phyloP scores from a whole-genome alignment of 1,284 basidiomycete species.

The Microbotryum scabiosae region DNA sequence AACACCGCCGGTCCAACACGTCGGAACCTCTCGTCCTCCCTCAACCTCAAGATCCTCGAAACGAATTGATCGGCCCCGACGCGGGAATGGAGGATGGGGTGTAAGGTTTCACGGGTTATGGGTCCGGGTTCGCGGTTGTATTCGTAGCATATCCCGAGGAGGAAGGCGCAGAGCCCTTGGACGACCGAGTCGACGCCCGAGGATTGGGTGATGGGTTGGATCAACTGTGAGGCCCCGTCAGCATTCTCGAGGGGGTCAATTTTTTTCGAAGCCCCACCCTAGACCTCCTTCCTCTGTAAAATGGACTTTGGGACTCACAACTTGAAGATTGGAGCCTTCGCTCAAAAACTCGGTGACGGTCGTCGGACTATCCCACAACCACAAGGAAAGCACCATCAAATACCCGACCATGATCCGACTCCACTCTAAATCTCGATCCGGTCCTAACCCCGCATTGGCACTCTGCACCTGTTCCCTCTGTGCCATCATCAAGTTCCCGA shows the following conservation, averaged over 20 bases:
- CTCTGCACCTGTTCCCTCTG: constrained; percentile 47
- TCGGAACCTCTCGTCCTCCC: constrained; percentile 87
- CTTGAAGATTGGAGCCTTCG: constrained; percentile 75
- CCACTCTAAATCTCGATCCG: constrained; percentile 65
- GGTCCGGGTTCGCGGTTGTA: constrained; percentile 88
- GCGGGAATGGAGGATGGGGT: constrained; percentile 74
- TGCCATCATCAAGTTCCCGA: constrained; percentile 57
- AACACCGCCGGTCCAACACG: constrained; percentile 70
- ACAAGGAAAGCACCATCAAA: constrained; percentile 70
- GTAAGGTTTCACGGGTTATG: constrained; percentile 71
- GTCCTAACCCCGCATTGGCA: constrained; percentile 40
- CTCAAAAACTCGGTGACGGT: constrained; percentile 83
- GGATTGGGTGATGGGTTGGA: constrained; percentile 87
- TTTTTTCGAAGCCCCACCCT: background rate
- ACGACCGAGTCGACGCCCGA: constrained; percentile 77
- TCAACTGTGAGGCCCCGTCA: constrained; percentile 50
- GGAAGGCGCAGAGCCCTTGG: constrained; percentile 82
- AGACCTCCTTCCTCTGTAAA: background rate
- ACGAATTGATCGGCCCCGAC: constrained; percentile 78
- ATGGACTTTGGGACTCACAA: constrained; percentile 51
- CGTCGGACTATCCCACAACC: constrained; percentile 93
- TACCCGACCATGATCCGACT: constrained; percentile 81
- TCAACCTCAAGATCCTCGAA: constrained; percentile 72
- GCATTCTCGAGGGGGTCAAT: background rate
- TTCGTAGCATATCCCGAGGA: constrained; percentile 89